phyloP scores from a whole-genome alignment of 768 basidiomycete genomes.

The Boletus edulis region DNA sequence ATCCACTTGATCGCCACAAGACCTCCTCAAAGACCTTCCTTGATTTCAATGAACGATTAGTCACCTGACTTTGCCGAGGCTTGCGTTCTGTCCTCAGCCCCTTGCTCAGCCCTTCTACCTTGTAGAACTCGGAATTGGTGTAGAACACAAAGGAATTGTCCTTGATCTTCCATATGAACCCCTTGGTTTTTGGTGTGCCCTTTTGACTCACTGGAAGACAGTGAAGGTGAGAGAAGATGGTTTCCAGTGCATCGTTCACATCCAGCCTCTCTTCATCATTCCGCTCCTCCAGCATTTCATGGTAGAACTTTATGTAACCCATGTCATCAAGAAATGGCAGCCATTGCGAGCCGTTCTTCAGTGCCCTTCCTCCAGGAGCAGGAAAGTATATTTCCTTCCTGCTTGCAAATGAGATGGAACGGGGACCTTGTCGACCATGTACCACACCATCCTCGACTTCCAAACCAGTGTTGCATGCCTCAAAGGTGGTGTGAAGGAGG shows the following conservation, averaged over 20 bases:
- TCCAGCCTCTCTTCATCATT: neutral
- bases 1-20: neutral
- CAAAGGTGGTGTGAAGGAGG: neutral
- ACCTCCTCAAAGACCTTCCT: conserved; percentile 1
- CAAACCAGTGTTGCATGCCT: conserved; percentile 4
- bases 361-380: too few species aligned
- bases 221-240: conserved; percentile 1
- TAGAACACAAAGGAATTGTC: neutral
- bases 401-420: neutral
- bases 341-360: neutral
- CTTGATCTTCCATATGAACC: conserved; percentile 1
- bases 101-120: neutral
- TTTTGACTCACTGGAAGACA: conserved; percentile 9
- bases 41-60: neutral
- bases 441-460: neutral
- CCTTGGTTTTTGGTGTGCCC: conserved; percentile 2
- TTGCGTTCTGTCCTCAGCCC: neutral
- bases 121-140: conserved; percentile 7
- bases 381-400: conserved; percentile 3
- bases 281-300: neutral
- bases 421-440: conserved; percentile 1
- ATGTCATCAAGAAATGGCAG: neutral
- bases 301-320: neutral
- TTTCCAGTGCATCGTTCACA: neutral
- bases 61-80: too few species aligned